Conservation (phyloP, 768 basidiomycete species). For the Auricularia sp. region DNA sequence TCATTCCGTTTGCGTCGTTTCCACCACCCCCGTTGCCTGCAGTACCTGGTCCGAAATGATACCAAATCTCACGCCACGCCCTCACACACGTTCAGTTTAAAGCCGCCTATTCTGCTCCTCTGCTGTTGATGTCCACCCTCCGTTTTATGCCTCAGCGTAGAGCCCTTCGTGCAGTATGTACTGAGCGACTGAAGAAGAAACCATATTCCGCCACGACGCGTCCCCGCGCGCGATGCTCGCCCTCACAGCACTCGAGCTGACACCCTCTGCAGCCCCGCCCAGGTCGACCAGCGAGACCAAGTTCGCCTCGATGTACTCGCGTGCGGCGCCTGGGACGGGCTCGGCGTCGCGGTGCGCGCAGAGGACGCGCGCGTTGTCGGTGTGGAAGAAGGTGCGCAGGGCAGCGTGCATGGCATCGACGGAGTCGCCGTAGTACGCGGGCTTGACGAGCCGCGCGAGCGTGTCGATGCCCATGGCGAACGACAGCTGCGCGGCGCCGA, state of each 20-base stretch:
- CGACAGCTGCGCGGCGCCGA: slow-evolving; percentile 29
- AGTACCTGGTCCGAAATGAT: neutral
- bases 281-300: neutral
- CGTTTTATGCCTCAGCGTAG: neutral
- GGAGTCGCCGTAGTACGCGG: slow-evolving; percentile 54
- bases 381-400: slow-evolving; percentile 44
- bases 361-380: neutral
- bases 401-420: slow-evolving; percentile 42
- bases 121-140: neutral
- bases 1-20: neutral
- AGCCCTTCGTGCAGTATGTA: neutral
- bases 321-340: neutral
- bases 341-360: neutral
- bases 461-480: slow-evolving; percentile 83
- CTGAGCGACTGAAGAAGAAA: neutral
- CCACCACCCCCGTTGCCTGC: neutral
- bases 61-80: neutral
- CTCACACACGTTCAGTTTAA: neutral
- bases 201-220: neutral
- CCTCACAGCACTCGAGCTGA: neutral
- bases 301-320: neutral
- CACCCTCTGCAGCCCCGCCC: neutral
- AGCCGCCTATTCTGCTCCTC: neutral
- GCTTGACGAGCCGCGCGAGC: slow-evolving; percentile 64
- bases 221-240: neutral